Conservation (phyloP, 176 grass and related monocot species). For the barley (Hordeum vulgare) region DNA sequence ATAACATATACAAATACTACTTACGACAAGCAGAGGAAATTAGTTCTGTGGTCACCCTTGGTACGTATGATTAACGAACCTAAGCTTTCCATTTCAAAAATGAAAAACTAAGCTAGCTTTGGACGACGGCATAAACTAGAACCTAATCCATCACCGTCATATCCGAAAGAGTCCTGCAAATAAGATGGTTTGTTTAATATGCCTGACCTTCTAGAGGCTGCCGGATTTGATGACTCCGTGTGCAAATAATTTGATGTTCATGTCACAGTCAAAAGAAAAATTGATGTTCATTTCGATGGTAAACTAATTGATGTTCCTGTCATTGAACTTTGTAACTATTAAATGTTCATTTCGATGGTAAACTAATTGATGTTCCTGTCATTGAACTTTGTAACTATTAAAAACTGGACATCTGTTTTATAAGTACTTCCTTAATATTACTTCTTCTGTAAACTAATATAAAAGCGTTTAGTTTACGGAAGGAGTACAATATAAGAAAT, state of each 20-base stretch:
- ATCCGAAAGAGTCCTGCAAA: not conserved
- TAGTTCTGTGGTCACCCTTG: not conserved
- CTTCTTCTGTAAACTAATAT: too few species aligned
- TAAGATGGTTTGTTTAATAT: not conserved
- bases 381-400: too few species aligned
- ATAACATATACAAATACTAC: too few species aligned
- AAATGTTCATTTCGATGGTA: not conserved
- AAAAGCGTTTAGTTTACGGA: too few species aligned
- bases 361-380: not conserved
- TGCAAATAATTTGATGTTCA: not conserved
- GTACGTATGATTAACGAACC: not conserved
- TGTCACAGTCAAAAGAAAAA: not conserved
- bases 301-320: not conserved
- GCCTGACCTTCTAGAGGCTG: not conserved
- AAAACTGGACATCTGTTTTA: too few species aligned
- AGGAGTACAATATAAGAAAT: too few species aligned
- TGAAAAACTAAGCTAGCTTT: not conserved
- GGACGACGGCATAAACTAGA: not conserved
- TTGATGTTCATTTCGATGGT: not conserved
- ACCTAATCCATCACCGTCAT: not conserved
- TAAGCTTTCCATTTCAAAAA: not conserved
- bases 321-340: too few species aligned
- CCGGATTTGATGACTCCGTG: not conserved
- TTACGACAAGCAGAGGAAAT: not conserved
- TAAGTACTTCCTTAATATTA: too few species aligned